A percentile compares a stretch with the other conserved stretches of the same genome.
These are phyloP conservation scores for Argentina anserina DNA, from an alignment of 306 rosid species.

Conservation along the genomic window DNA sequence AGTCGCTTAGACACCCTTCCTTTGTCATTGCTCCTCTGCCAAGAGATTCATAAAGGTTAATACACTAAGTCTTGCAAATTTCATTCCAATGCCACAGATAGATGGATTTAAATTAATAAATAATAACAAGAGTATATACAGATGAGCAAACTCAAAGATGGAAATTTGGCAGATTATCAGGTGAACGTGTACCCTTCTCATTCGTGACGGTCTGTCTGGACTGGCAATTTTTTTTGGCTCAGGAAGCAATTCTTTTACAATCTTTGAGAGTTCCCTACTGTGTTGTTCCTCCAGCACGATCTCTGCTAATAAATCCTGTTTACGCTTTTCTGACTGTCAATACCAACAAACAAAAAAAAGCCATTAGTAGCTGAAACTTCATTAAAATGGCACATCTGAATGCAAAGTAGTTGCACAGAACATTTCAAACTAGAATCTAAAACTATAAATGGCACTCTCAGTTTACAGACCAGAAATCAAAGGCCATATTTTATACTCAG, in stretches of 20 bases:
- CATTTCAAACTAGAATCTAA: neutral
- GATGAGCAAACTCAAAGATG: slow-evolving; percentile 5
- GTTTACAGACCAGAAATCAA: neutral
- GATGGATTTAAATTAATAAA: neutral
- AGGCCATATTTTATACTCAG: neutral
- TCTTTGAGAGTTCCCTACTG: slow-evolving; percentile 67
- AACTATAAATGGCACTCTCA: neutral
- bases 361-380: slow-evolving; percentile 7
- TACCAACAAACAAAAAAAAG: neutral
- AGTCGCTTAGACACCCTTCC: slow-evolving; percentile 63
- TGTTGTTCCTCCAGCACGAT: slow-evolving; percentile 76
- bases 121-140: neutral
- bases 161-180: slow-evolving; percentile 20
- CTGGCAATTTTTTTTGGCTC: slow-evolving; percentile 37
- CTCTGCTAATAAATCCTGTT: slow-evolving; percentile 74
- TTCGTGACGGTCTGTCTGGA: slow-evolving; percentile 42
- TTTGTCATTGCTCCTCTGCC: slow-evolving; percentile 79
- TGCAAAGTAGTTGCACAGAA: neutral
- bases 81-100: neutral
- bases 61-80: neutral
- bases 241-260: slow-evolving; percentile 60
- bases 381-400: neutral
- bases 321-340: slow-evolving; percentile 77
- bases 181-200: slow-evolving; percentile 54
- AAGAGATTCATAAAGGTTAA: slow-evolving; percentile 1